Conservation (phyloP, 208 protist species). For the Acanthamoeba lenticulata region DNA sequence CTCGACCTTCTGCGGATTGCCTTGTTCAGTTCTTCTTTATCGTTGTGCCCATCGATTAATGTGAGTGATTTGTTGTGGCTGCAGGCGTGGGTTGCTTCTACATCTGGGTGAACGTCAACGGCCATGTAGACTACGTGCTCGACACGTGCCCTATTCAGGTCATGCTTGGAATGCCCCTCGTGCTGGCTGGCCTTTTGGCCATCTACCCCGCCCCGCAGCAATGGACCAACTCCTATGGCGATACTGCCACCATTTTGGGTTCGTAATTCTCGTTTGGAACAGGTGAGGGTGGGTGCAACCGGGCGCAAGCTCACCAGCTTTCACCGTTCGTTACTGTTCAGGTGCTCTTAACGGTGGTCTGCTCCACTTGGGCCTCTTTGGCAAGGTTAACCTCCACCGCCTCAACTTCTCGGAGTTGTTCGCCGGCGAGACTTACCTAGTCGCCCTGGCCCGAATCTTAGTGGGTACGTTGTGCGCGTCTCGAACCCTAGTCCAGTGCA, state of each 20-base stretch:
- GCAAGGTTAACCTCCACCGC: neutral
- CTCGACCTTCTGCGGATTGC: neutral
- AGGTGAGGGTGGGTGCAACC: no score
- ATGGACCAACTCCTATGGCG: neutral
- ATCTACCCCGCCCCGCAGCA: neutral
- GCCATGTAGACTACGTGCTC: neutral
- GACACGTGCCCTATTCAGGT: neutral
- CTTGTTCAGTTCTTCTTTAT: neutral
- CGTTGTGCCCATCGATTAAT: neutral
- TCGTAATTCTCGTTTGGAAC: neutral
- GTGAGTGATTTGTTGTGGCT: neutral
- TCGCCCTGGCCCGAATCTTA: neutral
- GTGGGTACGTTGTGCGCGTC: neutral
- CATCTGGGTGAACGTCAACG: neutral
- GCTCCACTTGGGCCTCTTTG: neutral
- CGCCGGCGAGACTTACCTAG: neutral
- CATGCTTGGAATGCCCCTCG: neutral
- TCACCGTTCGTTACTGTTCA: no score
- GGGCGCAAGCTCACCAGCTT: no score
- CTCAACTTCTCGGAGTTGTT: neutral
- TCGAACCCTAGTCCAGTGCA: neutral
- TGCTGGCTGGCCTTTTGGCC: neutral
- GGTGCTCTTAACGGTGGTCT: neutral
- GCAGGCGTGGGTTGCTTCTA: neutral
- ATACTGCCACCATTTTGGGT: constrained; percentile 8